phyloP scores from a whole-genome alignment of 1,284 basidiomycete genomes.

The Puccinia coronata region DNA sequence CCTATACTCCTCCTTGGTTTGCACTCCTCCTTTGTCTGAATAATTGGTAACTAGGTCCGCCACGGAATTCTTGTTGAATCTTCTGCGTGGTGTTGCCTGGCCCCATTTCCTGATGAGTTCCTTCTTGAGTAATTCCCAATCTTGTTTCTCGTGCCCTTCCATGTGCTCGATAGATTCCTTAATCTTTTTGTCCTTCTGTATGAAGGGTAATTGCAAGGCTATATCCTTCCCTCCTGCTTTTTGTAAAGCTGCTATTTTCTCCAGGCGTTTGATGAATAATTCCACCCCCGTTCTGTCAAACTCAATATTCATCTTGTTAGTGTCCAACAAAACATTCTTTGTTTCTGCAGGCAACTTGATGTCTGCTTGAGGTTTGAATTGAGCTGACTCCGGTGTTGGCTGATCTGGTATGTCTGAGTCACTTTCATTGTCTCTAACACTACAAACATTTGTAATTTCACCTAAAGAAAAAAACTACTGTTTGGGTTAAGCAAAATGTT shows the following conservation, averaged over 20 bases:
- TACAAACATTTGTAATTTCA: too few relatives aligned
- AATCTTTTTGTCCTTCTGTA: not conserved
- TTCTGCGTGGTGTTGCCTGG: not conserved
- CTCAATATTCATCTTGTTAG: not conserved
- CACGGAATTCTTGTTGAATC: not conserved
- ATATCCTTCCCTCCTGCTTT: too few relatives aligned
- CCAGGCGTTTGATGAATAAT: not conserved
- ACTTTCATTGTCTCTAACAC: too few relatives aligned
- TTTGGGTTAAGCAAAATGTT: too few relatives aligned
- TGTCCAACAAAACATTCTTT: not conserved
- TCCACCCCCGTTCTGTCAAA: not conserved
- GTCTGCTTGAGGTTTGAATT: not conserved
- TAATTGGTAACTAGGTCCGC: too few relatives aligned
- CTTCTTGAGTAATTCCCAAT: not conserved
- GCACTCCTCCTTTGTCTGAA: too few relatives aligned
- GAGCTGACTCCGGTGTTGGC: not conserved
- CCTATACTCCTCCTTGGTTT: not conserved
- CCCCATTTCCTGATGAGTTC: conserved; percentile 12
- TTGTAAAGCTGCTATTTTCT: not conserved
- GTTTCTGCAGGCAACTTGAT: not conserved
- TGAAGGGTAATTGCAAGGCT: too few relatives aligned
- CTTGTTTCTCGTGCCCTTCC: not conserved
- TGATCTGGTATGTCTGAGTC: not conserved
- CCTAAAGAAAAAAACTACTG: too few relatives aligned
- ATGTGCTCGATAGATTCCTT: not conserved